Base-by-base conservation (phyloP, 371 early-diverging fungal species). In the Gilbertella persicaria region DNA sequence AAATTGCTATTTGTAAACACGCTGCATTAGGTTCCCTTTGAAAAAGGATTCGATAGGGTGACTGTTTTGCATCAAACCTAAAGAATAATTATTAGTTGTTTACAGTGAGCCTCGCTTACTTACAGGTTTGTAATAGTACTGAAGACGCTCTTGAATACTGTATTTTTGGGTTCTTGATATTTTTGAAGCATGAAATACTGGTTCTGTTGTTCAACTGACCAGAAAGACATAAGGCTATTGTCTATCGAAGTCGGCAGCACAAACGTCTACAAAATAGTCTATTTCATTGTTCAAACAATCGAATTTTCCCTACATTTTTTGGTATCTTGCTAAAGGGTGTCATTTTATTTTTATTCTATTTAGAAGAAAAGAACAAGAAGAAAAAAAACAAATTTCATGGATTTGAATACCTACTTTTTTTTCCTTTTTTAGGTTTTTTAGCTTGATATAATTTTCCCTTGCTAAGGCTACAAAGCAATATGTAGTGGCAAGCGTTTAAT, bases 1-100 rank as follows among this genome's bases (percentile, higher is more conserved):
- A 88, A 17, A 79, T 83, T 29, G 92, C 83, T 51, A 91, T 82
- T 21, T 82, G 78, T 49, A 79, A 65, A 45, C 76, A 75, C 40
- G 78, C 70, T 20, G 74, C 75, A 21, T 70, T 54, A 0, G 70
- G 53, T 26, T 83, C 66, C 52, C 86, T 17, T 41, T 60, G 84
- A 64, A 91, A 87, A 0, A 95, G 64, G 14, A 97, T 87, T 41
- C 98, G 86, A 69, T 84, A 97, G 6, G 94, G 88, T 4, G 93
- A 85, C 59, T 96, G 96, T 72, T 92, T 93, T 20, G 93, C 93
- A 65, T 96, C 97, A 33, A 97, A 55, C 25, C 53, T 60, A 17
- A 17, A 40, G 37, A 24, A 19, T 17, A 26, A 4, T 26, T 21
- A 26, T 46, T 17, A 50, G 29, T n/a, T 30, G 13, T 7, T 17